A percentile compares a stretch with the other conserved stretches of the same genome.
These are phyloP conservation scores for Aspergillus avenaceus DNA, from an alignment of 495 filamentous ascomycete species.

Conservation along the genomic window DNA sequence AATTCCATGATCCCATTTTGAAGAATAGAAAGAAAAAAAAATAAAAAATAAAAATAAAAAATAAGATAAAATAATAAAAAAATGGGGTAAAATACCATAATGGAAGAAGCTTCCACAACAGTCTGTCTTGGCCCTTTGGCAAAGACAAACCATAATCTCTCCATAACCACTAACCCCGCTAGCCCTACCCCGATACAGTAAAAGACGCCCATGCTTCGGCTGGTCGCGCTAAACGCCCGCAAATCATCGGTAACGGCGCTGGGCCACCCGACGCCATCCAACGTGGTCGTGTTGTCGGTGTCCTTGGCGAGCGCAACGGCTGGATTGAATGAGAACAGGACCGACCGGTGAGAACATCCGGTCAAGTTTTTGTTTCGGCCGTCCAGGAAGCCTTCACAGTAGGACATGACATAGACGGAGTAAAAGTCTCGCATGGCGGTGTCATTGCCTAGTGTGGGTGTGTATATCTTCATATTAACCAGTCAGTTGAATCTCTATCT, in stretches of 20 bases:
- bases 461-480: constrained; percentile 22
- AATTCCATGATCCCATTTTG: background rate
- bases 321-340: constrained; percentile 57
- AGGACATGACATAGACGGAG: constrained; percentile 63
- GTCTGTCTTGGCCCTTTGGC: constrained; percentile 14
- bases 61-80: no score
- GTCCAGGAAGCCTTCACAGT: constrained; percentile 61
- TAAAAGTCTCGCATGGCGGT: constrained; percentile 70
- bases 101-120: constrained; percentile 22
- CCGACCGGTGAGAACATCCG: constrained; percentile 56
- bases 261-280: constrained; percentile 58
- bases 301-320: constrained; percentile 49
- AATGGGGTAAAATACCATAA: no score
- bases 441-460: constrained; percentile 40
- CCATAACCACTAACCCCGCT: constrained; percentile 52
- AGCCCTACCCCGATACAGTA: constrained; percentile 60
- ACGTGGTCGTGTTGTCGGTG: constrained; percentile 47
- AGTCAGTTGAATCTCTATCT: constrained; percentile 22
- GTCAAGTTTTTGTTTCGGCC: constrained; percentile 50
- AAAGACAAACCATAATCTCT: constrained; percentile 14
- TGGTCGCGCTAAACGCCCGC: constrained; percentile 42
- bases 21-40: background rate
- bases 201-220: constrained; percentile 57
- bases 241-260: constrained; percentile 58
- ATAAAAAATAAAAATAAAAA: no score